Conservation (phyloP, 192 early-diverging fungal genomes). For the Backusella parvicylindrica region DNA sequence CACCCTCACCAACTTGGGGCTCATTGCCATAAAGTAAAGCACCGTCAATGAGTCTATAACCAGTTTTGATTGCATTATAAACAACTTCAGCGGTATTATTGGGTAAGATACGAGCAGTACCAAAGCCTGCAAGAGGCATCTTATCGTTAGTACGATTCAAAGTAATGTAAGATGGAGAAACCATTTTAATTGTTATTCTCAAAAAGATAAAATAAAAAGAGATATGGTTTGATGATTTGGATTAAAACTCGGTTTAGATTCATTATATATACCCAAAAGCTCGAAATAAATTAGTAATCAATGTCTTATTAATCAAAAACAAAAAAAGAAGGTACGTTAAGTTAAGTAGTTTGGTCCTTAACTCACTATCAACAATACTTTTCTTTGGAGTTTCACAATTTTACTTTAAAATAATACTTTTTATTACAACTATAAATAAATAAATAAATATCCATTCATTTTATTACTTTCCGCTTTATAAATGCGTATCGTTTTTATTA, state of each 20-base stretch:
- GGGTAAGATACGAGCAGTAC: conserved; percentile 44
- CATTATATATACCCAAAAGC: not conserved
- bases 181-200: not conserved
- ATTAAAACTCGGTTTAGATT: not conserved
- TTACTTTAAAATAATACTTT: not conserved
- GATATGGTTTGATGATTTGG: not conserved
- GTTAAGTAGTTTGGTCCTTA: not conserved
- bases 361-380: not conserved
- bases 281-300: not conserved
- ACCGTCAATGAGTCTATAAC: conserved; percentile 40
- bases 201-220: not conserved
- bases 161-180: conserved; percentile 13
- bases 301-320: not conserved
- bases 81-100: conserved; percentile 34
- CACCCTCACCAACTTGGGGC: conserved; percentile 51
- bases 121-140: conserved; percentile 49
- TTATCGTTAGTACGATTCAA: conserved; percentile 36
- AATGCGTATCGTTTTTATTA: not conserved
- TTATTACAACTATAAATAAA: not conserved
- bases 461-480: not conserved
- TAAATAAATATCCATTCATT: not conserved
- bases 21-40: conserved; percentile 65
- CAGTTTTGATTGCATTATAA: conserved; percentile 30
- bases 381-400: not conserved
- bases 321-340: not conserved